Base-by-base conservation (phyloP, 2,329 filamentous ascomycete species). In the Curvularia eragrostidis region DNA sequence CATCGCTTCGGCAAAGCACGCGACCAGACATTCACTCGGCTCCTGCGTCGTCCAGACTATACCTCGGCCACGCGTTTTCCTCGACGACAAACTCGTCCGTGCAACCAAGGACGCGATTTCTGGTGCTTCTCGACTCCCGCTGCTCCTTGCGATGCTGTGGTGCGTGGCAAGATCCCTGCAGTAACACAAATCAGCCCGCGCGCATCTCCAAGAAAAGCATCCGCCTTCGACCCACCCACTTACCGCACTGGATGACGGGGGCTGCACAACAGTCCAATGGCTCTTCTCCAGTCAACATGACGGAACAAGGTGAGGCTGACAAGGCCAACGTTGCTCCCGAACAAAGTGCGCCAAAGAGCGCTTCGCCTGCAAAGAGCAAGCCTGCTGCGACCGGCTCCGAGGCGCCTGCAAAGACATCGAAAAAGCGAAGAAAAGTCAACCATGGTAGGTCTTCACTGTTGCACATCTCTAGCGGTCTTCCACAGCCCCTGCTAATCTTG, bases 391-490 rank as follows among this genome's bases (percentile, higher is more conserved):
- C 70, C 38, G 67, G 59, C 53, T 67, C 70, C 48, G 74, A 76
- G 42, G 63, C 64, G 58, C 62, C 69, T 41, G 63, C 73, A 61
- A 74, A 72, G 66, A 71, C 66, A 52, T 69, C 73, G 49, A 83
- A 82, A 76, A 83, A 83, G 76, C 77, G 81, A 59, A 77, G 81
- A 68, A 83, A 83, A 70, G 82, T 84, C 74, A 83, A 83, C 71
- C 82, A 83, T 76, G 82, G 78, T 79, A 67, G 70, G 72, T 48
- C 51, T 39, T 41, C 34, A 54, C 65, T 64, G 68, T 50, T 66
- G 69, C 73, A 65, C 57, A 50, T 54, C 63, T 58, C 51, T 62
- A 64, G 59, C 53, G 42, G 49, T 56, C 47, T 62, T 62, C 63
- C 63, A 66, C 63, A 52, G 46, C 55, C 57, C 58, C 67, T 72